These are phyloP conservation scores for Davidsoniella virescens DNA, from an alignment of 2,329 filamentous ascomycete genomes.

Conservation along the genomic window DNA sequence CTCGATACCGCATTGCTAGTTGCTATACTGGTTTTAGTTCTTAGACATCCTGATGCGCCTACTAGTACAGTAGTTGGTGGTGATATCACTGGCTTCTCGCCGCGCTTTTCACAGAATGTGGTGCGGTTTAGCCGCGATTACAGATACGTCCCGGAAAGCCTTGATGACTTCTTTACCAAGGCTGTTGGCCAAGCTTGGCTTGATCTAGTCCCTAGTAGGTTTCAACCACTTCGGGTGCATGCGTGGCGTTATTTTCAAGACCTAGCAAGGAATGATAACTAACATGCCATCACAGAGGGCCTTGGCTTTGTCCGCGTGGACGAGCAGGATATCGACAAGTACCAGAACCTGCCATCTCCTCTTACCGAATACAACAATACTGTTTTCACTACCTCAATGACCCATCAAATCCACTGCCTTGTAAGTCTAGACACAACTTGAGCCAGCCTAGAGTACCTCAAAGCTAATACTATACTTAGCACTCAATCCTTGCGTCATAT, in stretches of 20 bases:
- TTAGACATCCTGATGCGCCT: neutral
- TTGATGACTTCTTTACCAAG: constrained; percentile 24
- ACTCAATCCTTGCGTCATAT: constrained; percentile 23
- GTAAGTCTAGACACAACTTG: constrained; percentile 15
- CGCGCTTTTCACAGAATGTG: constrained; percentile 24
- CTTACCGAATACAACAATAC: constrained; percentile 21
- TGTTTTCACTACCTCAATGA: constrained; percentile 27
- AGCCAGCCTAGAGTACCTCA: neutral
- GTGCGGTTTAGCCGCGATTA: constrained; percentile 23
- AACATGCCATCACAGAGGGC: constrained; percentile 16
- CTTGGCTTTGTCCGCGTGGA: constrained; percentile 25
- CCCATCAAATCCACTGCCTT: constrained; percentile 29
- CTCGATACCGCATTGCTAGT: constrained; percentile 1
- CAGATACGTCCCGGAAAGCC: constrained; percentile 24
- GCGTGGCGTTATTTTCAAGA: no score
- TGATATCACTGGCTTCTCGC: constrained; percentile 26
- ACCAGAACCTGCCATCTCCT: constrained; percentile 23
- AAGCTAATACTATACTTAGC: constrained; percentile 13
- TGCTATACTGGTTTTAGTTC: constrained; percentile 1
- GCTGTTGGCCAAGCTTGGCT: constrained; percentile 23
- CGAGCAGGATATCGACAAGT: constrained; percentile 17
- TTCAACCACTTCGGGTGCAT: no score
- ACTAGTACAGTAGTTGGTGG: constrained; percentile 14
- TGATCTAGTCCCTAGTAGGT: constrained; percentile 22
- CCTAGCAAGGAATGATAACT: neutral